Percentiles rank a stretch among this genome's conserved stretches.
Evolutionary conservation across 345 rosid species (phyloP).

Genomic region (Excoecaria agallocha): DNA sequence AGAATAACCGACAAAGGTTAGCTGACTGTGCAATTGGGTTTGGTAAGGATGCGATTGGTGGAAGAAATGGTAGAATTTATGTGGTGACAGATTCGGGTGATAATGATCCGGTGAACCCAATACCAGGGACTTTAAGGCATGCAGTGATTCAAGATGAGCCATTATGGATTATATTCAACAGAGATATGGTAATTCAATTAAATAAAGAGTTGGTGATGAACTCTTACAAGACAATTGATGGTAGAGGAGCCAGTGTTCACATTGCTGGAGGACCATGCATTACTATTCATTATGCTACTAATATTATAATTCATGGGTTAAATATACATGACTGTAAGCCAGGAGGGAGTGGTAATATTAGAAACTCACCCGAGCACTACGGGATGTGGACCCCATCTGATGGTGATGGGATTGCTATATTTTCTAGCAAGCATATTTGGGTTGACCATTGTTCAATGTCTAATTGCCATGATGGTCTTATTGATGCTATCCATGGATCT

Average conservation of each 20-base stretch:
- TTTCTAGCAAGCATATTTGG: slow-evolving; percentile 23
- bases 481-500: slow-evolving; percentile 31
- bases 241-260: slow-evolving; percentile 32
- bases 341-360: slow-evolving; percentile 26
- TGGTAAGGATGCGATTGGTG: slow-evolving; percentile 29
- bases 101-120: slow-evolving; percentile 29
- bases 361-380: slow-evolving; percentile 24
- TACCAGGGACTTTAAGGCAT: slow-evolving; percentile 24
- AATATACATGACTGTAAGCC: slow-evolving; percentile 28
- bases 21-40: slow-evolving; percentile 35
- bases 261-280: slow-evolving; percentile 30
- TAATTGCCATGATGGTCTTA: slow-evolving; percentile 25
- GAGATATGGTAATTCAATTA: slow-evolving; percentile 29
- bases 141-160: slow-evolving; percentile 33
- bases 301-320: slow-evolving; percentile 28
- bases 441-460: slow-evolving; percentile 30
- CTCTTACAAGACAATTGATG: slow-evolving; percentile 30
- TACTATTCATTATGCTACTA: slow-evolving; percentile 19
- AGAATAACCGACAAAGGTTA: slow-evolving; percentile 20
- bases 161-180: slow-evolving; percentile 24
- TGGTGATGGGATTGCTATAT: slow-evolving; percentile 27
- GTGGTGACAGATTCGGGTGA: slow-evolving; percentile 21
- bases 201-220: slow-evolving; percentile 30
- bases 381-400: slow-evolving; percentile 33
- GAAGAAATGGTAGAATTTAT: slow-evolving; percentile 25